Percentiles rank a stretch among this genome's conserved stretches.
Evolutionary conservation across 164 flowering plant genomes (phyloP).

Genomic region (Annona squamosa): DNA sequence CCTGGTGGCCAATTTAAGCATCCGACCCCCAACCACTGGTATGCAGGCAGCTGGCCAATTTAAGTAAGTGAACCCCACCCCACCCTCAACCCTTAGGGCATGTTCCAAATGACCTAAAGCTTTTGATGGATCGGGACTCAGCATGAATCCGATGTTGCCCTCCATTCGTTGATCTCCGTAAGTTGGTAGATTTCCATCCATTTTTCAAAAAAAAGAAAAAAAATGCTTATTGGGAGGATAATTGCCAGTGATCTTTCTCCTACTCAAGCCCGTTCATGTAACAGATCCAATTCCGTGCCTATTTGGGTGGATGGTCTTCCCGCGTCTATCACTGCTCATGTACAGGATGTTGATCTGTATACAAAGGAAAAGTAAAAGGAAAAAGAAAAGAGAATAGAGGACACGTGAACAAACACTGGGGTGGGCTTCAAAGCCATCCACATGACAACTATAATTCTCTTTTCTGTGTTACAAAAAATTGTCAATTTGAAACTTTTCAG

Average conservation of each 20-base stretch:
- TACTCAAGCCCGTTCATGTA: background rate
- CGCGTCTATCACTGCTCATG: background rate
- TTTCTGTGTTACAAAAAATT: no score
- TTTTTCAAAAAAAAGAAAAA: no score
- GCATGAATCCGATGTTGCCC: conserved; percentile 71
- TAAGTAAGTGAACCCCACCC: no score
- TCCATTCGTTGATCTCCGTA: conserved; percentile 15
- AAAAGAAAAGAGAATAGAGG: no score
- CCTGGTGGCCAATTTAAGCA: no score
- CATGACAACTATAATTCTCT: no score
- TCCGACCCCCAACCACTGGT: no score
- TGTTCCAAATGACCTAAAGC: conserved; percentile 30
- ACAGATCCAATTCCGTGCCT: background rate
- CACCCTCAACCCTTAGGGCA: no score
- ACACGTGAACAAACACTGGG: no score
- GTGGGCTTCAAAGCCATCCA: no score
- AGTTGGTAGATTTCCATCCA: background rate
- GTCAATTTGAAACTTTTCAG: no score
- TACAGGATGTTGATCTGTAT: background rate
- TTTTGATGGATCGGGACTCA: conserved; percentile 66
- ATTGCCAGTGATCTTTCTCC: background rate
- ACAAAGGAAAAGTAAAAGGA: background rate
- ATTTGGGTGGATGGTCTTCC: background rate
- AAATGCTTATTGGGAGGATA: background rate
- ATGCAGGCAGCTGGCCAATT: no score